Base-by-base conservation (phyloP, 2,329 filamentous ascomycete genomes). In the Pezicula neosporulosa region DNA sequence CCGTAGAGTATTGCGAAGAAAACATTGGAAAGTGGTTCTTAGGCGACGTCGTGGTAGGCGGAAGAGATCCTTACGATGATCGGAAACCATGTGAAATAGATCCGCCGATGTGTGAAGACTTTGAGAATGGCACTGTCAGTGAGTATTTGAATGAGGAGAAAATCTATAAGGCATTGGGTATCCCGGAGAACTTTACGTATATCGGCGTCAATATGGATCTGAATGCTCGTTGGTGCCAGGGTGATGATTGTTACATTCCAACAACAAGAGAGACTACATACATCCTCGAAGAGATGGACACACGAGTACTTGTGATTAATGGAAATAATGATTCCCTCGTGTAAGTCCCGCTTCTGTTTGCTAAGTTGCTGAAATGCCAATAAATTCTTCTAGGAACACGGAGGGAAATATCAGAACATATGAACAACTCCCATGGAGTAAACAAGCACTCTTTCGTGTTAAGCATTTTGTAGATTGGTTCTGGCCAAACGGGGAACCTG, bases 231-330 rank as follows among this genome's bases (percentile, higher is more conserved):
- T 56, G 48, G 48, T 30, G 36, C 3, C 18, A 18, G 3, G 44
- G 45, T 21, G 45, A 44, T 13, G 42, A 54, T 16, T 42, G 38
- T 3, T 48, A 18, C 33, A 48, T 46, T 24, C 52, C 51, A 2
- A 54, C 52, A 18, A 54, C 54, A 8, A 47, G 52, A 10, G 45
- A 56, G 21, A 19, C 54, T 33, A 33, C 10, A 2, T 48, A 51
- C 27, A 21, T 44, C 8, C 15, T 44, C 18, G 41, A 44, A 4
- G 18, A 44, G 18, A 44, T 44, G 41, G 41, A 44, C 27, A 44
- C 41, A 6, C 19, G 21, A 44, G 16, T 44, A 9, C 21, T 44
- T 9, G 41, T 44, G 8, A n/a, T 44, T 15, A 44, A 44, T 13
- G 41, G 41, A 44, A 44, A 44, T 24, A 44, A 44, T 44, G 41